These are phyloP conservation scores for Deuterostichococcus epilithicus DNA, from an alignment of 139 green algal genomes.

Conservation along the genomic window DNA sequence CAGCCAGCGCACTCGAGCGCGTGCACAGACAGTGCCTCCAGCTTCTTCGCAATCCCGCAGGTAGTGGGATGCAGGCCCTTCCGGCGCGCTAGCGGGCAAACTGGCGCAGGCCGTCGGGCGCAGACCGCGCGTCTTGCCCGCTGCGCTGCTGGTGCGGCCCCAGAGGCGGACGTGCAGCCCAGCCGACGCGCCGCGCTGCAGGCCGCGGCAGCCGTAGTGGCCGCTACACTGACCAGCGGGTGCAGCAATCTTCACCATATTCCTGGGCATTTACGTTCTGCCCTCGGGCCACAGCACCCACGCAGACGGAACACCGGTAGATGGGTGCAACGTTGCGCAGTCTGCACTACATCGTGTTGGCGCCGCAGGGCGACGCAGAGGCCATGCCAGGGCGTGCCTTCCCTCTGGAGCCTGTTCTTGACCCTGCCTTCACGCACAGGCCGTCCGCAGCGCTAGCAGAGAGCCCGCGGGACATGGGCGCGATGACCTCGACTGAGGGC, in stretches of 20 bases:
- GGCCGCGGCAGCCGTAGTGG: not conserved
- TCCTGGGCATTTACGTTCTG: too few relatives aligned
- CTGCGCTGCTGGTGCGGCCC: not conserved
- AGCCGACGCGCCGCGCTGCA: not conserved
- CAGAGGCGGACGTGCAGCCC: not conserved
- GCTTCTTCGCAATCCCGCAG: too few relatives aligned
- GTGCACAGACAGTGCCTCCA: too few relatives aligned
- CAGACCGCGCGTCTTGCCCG: not conserved
- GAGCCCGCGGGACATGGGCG: not conserved
- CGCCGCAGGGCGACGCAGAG: too few relatives aligned
- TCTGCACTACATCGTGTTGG: too few relatives aligned
- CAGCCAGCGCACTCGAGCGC: too few relatives aligned
- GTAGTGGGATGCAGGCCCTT: not conserved
- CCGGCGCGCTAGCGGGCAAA: not conserved
- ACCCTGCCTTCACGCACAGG: not conserved
- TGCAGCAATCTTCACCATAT: not conserved
- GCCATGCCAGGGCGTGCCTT: too few relatives aligned
- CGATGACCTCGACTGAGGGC: conserved; percentile 11
- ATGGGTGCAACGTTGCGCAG: too few relatives aligned
- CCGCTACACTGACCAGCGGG: not conserved
- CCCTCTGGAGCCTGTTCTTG: too few relatives aligned
- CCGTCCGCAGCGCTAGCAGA: conserved; percentile 6
- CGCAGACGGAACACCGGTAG: too few relatives aligned
- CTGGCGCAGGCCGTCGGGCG: not conserved
- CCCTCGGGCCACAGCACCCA: too few relatives aligned